Evolutionary conservation across 345 rosid species (phyloP), one percentile per base, ranked within the genome.

Genomic region (Isatis tinctoria): DNA sequence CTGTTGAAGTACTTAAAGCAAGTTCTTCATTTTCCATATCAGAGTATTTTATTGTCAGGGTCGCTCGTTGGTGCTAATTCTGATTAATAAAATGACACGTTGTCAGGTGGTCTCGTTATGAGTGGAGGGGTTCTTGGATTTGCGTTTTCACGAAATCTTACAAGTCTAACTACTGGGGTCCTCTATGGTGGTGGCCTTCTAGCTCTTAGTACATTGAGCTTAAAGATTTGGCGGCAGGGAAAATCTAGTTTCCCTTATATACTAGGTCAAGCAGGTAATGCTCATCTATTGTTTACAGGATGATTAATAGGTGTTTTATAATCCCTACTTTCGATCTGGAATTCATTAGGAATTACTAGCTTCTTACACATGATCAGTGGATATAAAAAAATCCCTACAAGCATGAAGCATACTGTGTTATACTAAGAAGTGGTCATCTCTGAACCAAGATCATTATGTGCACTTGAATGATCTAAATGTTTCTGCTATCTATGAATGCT

Each of bases 191-290:
- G 89, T 57, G 91, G 87, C 74, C 74, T 95, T 66, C 90, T 95
- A n/a, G 87, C 93, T 24, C 92, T 95, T 54, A 87, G 99, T 82
- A 82, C 83, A 56, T 75, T 83, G 67, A 92, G 97, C 85, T 73
- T 92, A 69, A 95, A 85, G 82, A 83, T 86, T 72, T 95, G 99
- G 99, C 81, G 87, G 75, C 81, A 84, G 79, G 99, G 97, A 68
- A 88, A 95, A 74, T 95, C 99, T 70, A 88, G 90, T 78, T 75
- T 92, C 62, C 99, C 93, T 35, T 87, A 82, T 77, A 93, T 95
- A 28, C 75, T 95, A 20, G 97, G 97, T 57, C 97, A 95, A 88
- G 94, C 94, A 65, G 97, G 97, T 95, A 85, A 44, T 53, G 57
- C 67, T 68, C 67, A 14, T 37, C 8, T 40, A 37, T 18, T 28